Base-by-base conservation (phyloP, 805 yeast species). In the Candida palmyrensis region DNA sequence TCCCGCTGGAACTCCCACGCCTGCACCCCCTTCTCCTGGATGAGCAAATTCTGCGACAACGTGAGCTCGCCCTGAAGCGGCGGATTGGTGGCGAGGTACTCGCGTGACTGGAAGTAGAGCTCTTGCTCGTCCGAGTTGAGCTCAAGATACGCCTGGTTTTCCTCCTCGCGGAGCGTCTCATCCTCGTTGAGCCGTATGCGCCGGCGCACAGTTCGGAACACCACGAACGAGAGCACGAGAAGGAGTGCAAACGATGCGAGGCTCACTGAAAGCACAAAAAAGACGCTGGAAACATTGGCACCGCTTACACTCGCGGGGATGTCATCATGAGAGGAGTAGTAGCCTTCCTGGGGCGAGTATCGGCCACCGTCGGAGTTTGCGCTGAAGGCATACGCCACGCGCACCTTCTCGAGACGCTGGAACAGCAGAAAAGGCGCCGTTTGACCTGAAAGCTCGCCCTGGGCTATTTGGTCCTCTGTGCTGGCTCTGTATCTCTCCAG, bases 1-100 rank as follows among this genome's bases (percentile, higher is more conserved):
- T 72, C 73, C 15, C 80, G 77, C 33, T 66, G 69, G 50, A 92
- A 90, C 47, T 89, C 95, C 85, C 94, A 89, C 1, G 97, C 97
- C 11, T 71, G 59, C 1, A 89, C 81, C 2, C 95, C 96, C 52
- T 86, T 88, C 42, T 87, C 95, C 44, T 87, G 95, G 18, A 86
- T 84, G 14, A 69, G 53, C 53, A 80, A 58, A 40, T 68, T 68
- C 54, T 83, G 89, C 18, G 82, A 70, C 24, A 82, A 27, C 53
- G 72, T 35, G 46, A 75, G 53, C 6, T 70, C 66, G 8, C 77
- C 77, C 28, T 50, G 42, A 12, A 48, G 20, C 30, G 53, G 59
- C 8, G 70, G 66, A 36, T 64, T 59, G 15, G 49, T 42, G 5
- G 43, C 39, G 18, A 66, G 36, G 37, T 45, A 65, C 20, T 77